A percentile compares a stretch with the other conserved stretches of the same genome.
phyloP scores from a whole-genome alignment of 2,329 filamentous ascomycete genomes.

The Aspergillus glaucus region DNA sequence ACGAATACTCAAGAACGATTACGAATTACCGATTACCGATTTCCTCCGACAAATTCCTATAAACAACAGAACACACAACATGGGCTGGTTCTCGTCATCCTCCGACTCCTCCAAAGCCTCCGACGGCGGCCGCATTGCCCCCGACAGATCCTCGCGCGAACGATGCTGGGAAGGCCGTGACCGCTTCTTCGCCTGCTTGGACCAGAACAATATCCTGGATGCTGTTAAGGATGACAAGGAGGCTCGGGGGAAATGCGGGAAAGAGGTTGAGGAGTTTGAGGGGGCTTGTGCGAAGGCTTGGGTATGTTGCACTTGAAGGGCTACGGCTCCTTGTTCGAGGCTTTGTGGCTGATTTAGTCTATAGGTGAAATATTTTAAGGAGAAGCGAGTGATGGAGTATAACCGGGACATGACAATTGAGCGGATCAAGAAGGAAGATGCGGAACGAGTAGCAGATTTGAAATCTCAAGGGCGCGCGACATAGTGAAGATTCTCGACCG shows the following conservation, averaged over 20 bases:
- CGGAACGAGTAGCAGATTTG: conserved; percentile 50
- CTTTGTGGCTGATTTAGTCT: not conserved
- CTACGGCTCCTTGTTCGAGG: not conserved
- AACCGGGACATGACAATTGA: conserved; percentile 76
- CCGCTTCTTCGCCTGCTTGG: conserved; percentile 79
- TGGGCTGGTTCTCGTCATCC: conserved; percentile 49
- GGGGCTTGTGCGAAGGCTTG: conserved; percentile 81
- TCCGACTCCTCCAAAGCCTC: conserved; percentile 39
- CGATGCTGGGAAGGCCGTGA: conserved; percentile 89
- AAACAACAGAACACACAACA: conserved; percentile 20
- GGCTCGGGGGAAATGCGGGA: conserved; percentile 52
- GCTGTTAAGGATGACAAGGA: conserved; percentile 55
- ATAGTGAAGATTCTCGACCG: conserved; percentile 8
- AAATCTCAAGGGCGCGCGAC: conserved; percentile 38
- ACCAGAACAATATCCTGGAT: conserved; percentile 75
- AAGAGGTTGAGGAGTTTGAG: conserved; percentile 64
- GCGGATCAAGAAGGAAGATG: conserved; percentile 67
- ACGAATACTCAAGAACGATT: not conserved
- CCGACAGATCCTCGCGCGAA: conserved; percentile 74
- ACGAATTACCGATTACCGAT: not conserved
- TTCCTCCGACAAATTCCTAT: not conserved
- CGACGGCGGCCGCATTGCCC: conserved; percentile 65
- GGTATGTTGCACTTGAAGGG: conserved; percentile 54
- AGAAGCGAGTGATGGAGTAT: conserved; percentile 85
- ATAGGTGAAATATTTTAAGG: conserved; percentile 95